These are phyloP conservation scores for Hippophae rhamnoides DNA, from an alignment of 306 rosid species.

Conservation along the genomic window DNA sequence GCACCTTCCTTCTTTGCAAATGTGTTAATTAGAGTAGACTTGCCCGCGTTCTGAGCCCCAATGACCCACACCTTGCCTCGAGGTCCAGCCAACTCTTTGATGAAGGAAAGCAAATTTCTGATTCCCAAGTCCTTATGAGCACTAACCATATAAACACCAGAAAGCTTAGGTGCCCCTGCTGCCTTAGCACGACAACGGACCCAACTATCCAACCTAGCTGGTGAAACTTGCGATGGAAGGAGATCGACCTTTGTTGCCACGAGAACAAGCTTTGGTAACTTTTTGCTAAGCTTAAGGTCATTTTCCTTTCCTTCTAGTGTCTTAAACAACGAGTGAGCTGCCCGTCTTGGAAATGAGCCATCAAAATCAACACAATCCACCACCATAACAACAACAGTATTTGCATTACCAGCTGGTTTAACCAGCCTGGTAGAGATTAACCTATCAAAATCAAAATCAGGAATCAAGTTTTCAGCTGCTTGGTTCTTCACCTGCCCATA, in stretches of 20 bases:
- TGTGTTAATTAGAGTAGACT: conserved; percentile 81
- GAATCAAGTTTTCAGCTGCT: conserved; percentile 72
- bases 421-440: conserved; percentile 62
- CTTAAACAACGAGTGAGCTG: conserved; percentile 64
- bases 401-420: conserved; percentile 59
- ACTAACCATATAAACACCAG: conserved; percentile 76
- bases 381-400: conserved; percentile 71
- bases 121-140: conserved; percentile 70
- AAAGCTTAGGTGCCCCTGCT: conserved; percentile 71
- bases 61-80: conserved; percentile 97
- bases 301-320: conserved; percentile 44
- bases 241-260: conserved; percentile 93
- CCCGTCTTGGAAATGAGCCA: conserved; percentile 76
- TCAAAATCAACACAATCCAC: conserved; percentile 96
- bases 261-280: conserved; percentile 75
- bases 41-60: conserved; percentile 95
- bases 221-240: conserved; percentile 72
- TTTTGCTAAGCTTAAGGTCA: conserved; percentile 43
- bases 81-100: conserved; percentile 79
- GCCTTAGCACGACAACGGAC: conserved; percentile 70
- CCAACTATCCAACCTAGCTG: conserved; percentile 89
- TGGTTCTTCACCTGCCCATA: conserved; percentile 85
- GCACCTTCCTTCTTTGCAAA: conserved; percentile 75
- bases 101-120: conserved; percentile 62
- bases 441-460: conserved; percentile 87